These are phyloP conservation scores for Pugionium dolabratum DNA, from an alignment of 345 rosid species.

Conservation along the genomic window DNA sequence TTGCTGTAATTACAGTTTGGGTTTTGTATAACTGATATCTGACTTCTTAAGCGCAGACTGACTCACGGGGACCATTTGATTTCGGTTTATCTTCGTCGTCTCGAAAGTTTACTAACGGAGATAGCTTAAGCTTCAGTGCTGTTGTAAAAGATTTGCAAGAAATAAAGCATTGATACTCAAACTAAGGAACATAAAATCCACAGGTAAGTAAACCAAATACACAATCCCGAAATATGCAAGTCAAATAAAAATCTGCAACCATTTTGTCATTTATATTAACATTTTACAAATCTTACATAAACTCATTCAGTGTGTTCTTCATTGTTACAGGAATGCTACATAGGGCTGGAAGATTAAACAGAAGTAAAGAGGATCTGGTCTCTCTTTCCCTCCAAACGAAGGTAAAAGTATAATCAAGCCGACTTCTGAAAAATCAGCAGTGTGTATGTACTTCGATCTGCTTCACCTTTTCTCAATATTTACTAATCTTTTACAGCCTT, in stretches of 20 bases:
- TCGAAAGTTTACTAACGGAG: constrained; percentile 48
- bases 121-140: constrained; percentile 46
- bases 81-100: constrained; percentile 61
- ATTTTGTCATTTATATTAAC: constrained; percentile 1
- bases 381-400: neutral
- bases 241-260: neutral
- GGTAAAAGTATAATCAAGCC: neutral
- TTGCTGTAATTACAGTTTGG: neutral
- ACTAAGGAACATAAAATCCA: neutral
- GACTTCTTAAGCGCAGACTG: constrained; percentile 57
- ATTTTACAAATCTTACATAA: neutral
- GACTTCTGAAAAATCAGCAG: neutral
- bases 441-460: neutral
- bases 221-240: neutral
- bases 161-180: constrained; percentile 14
- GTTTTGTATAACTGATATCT: neutral
- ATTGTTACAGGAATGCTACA: neutral
- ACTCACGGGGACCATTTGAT: constrained; percentile 83
- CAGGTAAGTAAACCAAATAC: constrained; percentile 3
- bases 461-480: too few relatives aligned
- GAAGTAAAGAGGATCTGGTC: neutral
- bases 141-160: constrained; percentile 29
- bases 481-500: neutral
- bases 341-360: neutral
- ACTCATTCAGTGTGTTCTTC: neutral